A percentile compares a stretch with the other conserved stretches of the same genome.
phyloP scores from a whole-genome alignment of 345 rosid genomes.

The Punica granatum region DNA sequence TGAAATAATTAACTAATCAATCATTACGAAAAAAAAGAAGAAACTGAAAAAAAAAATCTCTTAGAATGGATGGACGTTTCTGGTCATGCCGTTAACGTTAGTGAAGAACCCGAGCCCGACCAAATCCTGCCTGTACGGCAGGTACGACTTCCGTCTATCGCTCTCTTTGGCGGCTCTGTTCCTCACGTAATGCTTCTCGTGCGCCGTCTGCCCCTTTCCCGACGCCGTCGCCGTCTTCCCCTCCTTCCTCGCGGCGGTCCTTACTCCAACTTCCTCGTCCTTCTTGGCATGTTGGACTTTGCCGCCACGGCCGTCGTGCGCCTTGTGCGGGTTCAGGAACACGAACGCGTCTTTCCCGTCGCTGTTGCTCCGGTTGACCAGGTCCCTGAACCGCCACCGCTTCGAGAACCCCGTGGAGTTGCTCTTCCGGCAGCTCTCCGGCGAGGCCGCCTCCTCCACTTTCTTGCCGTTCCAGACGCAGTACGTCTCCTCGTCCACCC shows the following conservation, averaged over 20 bases:
- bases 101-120: conserved; percentile 18
- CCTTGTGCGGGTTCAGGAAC: conserved; percentile 19
- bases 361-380: conserved; percentile 32
- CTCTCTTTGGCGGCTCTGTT: conserved; percentile 11
- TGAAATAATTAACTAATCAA: neutral
- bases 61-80: conserved; percentile 16
- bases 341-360: conserved; percentile 48
- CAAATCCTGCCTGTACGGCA: conserved; percentile 19
- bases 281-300: neutral
- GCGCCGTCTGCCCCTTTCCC: conserved; percentile 10
- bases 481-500: conserved; percentile 25
- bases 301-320: neutral
- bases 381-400: conserved; percentile 41
- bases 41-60: neutral
- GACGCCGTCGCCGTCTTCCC: neutral
- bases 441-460: conserved; percentile 17
- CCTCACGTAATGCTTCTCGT: conserved; percentile 13
- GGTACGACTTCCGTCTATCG: conserved; percentile 11
- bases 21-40: neutral
- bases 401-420: conserved; percentile 52
- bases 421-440: conserved; percentile 36
- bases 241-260: neutral
- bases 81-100: conserved; percentile 15
- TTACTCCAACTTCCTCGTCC: conserved; percentile 2
- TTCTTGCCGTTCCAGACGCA: conserved; percentile 34